Evolutionary conservation across 2,329 filamentous ascomycete species (phyloP), one percentile per base, ranked within the genome.

Genomic region (Calonectria honghensis): DNA sequence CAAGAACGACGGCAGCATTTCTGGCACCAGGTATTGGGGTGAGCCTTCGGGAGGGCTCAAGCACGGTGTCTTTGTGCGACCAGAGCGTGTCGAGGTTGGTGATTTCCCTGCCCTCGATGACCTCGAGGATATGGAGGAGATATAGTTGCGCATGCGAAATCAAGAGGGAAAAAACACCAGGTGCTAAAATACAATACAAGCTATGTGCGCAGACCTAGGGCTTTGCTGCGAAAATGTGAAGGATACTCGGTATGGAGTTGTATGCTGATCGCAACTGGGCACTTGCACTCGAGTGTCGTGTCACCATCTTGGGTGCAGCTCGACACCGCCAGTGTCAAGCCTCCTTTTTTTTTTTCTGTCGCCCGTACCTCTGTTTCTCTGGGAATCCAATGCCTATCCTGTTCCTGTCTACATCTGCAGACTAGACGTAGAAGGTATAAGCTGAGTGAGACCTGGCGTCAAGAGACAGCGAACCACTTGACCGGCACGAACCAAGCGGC

Each of bases 1-100:
- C 71, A 95, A 94, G 88, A 97, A 96, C 81, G 94, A 96, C 83
- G 95, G 95, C 74, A 93, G 92, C 79, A 91, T 96, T 78, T 90
- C 89, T 11, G 88, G 86, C 10, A 92, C 87, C 77, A 88, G 92
- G 77, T 96, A 96, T 85, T 97, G 95, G 89, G 91, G 91, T 50
- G 84, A 89, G 72, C 88, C 90, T 66, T 93, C 92, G 69, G 35
- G 39, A 37, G 83, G 87, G 76, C 86, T 92, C 73, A 96, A 95
- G 83, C 92, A 91, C 79, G 95, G 95, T 41, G 93, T 95, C 27
- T 95, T 97, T 85, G 94, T 96, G 37, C 89, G 94, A 76, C 93
- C 95, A 5, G 94, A 96, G 84, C 89, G 94, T 74, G 92, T 96
- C 29, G 94, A 96, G 85, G 89, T 92, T 52, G 95, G 95, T 27